phyloP scores from a whole-genome alignment of 306 rosid genomes.

The Corylus avellana region DNA sequence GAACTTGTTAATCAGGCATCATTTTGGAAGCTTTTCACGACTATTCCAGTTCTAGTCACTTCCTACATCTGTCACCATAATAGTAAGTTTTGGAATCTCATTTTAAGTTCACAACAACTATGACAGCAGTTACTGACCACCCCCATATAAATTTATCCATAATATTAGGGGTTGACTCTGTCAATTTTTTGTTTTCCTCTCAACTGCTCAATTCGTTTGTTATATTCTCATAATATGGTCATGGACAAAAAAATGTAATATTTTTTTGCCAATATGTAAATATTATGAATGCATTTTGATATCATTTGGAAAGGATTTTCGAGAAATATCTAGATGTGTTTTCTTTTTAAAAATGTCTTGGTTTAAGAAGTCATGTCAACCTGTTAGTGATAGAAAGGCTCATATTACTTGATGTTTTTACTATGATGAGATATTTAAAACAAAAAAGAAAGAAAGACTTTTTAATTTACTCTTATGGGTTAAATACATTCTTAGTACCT shows the following conservation, averaged over 20 bases:
- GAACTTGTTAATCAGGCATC: constrained; percentile 48
- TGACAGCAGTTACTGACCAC: neutral
- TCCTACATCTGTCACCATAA: constrained; percentile 72
- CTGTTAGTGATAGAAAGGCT: neutral
- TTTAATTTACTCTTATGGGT: neutral
- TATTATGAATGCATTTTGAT: neutral
- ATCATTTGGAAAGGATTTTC: neutral
- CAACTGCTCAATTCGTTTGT: neutral
- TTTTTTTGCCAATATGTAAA: neutral
- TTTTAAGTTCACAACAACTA: neutral
- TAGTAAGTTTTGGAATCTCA: constrained; percentile 32
- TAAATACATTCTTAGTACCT: neutral
- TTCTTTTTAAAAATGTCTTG: neutral
- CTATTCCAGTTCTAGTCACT: constrained; percentile 63
- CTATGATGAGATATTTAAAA: neutral
- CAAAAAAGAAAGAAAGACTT: neutral
- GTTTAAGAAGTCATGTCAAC: neutral
- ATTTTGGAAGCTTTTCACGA: constrained; percentile 69
- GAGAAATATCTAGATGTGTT: neutral
- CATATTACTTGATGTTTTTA: neutral
- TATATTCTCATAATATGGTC: neutral
- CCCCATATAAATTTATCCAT: neutral
- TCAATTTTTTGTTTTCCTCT: neutral
- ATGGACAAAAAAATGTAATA: neutral
- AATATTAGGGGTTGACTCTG: neutral